phyloP scores from a whole-genome alignment of 345 rosid species.

The Eucalyptus regnans region DNA sequence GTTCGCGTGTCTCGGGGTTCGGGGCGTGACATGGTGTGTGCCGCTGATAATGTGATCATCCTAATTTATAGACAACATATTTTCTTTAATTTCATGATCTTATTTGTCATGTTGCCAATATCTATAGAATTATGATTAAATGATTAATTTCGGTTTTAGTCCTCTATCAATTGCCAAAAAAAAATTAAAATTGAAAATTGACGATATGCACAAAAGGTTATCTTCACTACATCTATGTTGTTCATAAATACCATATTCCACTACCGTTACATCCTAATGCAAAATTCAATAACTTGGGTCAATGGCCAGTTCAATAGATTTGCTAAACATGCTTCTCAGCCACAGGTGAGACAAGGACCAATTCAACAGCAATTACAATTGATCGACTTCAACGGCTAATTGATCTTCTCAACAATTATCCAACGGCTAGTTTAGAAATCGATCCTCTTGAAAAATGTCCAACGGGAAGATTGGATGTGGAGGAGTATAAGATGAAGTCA shows the following conservation, averaged over 20 bases:
- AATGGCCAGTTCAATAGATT: not conserved
- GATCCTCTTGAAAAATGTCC: not conserved
- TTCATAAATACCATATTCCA: not conserved
- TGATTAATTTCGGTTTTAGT: not conserved
- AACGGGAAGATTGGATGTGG: not conserved
- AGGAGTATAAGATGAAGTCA: not conserved
- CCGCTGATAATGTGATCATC: not conserved
- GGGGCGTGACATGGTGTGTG: not conserved
- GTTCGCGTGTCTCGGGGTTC: too few species aligned
- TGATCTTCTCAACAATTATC: not conserved
- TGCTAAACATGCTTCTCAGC: not conserved
- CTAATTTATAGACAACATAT: not conserved
- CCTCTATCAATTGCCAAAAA: not conserved
- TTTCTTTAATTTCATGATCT: not conserved
- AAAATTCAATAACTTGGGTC: not conserved
- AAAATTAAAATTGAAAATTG: not conserved
- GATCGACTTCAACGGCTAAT: not conserved
- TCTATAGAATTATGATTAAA: not conserved
- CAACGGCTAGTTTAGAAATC: not conserved
- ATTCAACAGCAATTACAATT: too few species aligned
- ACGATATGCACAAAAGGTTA: not conserved
- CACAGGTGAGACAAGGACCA: not conserved
- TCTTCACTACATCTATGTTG: not conserved
- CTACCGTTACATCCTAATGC: not conserved
- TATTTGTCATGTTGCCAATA: not conserved